Conservation (phyloP, 148 eudicot species). For the Camellia japonica region DNA sequence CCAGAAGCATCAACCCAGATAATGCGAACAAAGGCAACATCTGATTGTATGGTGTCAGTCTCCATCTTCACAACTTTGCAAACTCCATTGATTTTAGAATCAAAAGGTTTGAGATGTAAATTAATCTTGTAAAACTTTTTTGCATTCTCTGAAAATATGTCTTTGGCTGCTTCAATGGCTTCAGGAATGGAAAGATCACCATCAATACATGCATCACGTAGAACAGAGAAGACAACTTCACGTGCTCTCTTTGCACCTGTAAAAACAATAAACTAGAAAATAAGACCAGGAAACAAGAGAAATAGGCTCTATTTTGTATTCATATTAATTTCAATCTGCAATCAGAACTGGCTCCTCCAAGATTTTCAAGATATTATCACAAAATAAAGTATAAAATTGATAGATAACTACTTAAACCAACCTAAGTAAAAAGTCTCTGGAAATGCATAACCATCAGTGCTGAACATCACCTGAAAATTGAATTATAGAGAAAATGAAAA, state of each 20-base stretch:
- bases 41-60: slow-evolving; percentile 34
- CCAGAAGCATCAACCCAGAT: slow-evolving; percentile 94
- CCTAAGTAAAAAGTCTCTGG: slow-evolving; percentile 94
- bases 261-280: slow-evolving; percentile 2
- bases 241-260: slow-evolving; percentile 91
- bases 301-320: not conserved
- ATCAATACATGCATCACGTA: slow-evolving; percentile 72
- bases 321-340: not conserved
- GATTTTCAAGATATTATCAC: not conserved
- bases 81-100: slow-evolving; percentile 21
- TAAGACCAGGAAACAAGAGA: slow-evolving; percentile 9
- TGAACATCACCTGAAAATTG: slow-evolving; percentile 88
- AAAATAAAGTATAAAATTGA: not conserved
- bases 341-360: not conserved
- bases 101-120: slow-evolving; percentile 20
- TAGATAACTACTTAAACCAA: slow-evolving; percentile 30
- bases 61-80: slow-evolving; percentile 21
- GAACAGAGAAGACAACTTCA: slow-evolving; percentile 77
- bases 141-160: slow-evolving; percentile 79
- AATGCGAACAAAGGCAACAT: slow-evolving; percentile 59
- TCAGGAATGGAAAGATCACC: slow-evolving; percentile 86
- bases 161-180: slow-evolving; percentile 79
- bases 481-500: not conserved
- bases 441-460: slow-evolving; percentile 85
- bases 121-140: slow-evolving; percentile 63